Evolutionary conservation across 2,329 filamentous ascomycete genomes (phyloP).

Genomic region (Aspergillus spinulosporus): DNA sequence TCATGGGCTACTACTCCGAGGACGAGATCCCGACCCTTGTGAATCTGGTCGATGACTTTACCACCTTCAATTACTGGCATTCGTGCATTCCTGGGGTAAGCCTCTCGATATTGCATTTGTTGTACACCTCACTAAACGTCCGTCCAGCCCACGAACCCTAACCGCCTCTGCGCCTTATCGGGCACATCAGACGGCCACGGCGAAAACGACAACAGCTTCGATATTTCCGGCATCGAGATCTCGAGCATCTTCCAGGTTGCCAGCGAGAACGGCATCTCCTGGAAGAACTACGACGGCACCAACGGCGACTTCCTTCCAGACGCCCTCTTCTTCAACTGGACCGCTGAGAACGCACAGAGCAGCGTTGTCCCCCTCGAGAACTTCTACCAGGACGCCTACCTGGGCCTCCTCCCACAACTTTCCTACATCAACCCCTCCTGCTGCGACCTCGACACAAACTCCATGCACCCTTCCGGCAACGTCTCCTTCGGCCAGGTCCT

Average conservation of each 20-base stretch:
- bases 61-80: slow-evolving; percentile 50
- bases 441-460: slow-evolving; percentile 40
- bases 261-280: slow-evolving; percentile 33
- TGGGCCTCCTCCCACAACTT: slow-evolving; percentile 36
- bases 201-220: slow-evolving; percentile 33
- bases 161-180: slow-evolving; percentile 36
- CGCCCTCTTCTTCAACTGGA: slow-evolving; percentile 38
- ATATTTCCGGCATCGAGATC: slow-evolving; percentile 27
- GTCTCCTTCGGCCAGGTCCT: slow-evolving; percentile 40
- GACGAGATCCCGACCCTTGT: slow-evolving; percentile 46
- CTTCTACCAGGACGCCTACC: slow-evolving; percentile 38
- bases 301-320: slow-evolving; percentile 30
- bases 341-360: slow-evolving; percentile 27
- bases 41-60: slow-evolving; percentile 42
- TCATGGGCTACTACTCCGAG: slow-evolving; percentile 49
- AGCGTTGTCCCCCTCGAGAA: slow-evolving; percentile 32
- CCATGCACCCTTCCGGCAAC: slow-evolving; percentile 38
- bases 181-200: slow-evolving; percentile 38
- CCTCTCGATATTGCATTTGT: slow-evolving; percentile 8
- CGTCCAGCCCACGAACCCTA: slow-evolving; percentile 45
- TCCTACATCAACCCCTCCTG: slow-evolving; percentile 43
- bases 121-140: neutral
- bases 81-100: slow-evolving; percentile 46
- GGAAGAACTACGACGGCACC: slow-evolving; percentile 38
- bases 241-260: slow-evolving; percentile 44